Evolutionary conservation across 179 eudicot species (phyloP), one percentile per base, ranked within the genome.

Genomic region (Camellia oleifera): DNA sequence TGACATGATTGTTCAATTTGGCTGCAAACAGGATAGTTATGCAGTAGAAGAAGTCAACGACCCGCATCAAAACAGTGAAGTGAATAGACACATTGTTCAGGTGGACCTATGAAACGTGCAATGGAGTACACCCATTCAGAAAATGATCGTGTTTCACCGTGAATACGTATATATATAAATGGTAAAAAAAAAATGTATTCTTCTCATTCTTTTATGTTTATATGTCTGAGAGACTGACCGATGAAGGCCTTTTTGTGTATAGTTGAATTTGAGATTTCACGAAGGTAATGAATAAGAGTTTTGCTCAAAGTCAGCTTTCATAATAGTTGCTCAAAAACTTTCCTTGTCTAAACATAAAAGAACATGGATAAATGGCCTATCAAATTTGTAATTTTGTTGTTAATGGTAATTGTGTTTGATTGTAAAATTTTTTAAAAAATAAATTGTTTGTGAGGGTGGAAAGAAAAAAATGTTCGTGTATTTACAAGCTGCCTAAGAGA

Each of bases 191-290:
- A 58, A 76, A 72, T 45, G 67, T 82, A 86, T 83, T 82, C 80
- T 83, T 83, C 70, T 82, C 73, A 82, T 89, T 87, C 86, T 86
- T 89, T 81, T 23, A 13, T 87, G 90, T 87, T 76, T 82, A 86
- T 88, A 89, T 42, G 68, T 62, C 46, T 52, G 18, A 46, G 62
- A 48, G 71, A 76, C 70, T 76, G 54, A 76, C 70, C 69, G 54
- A 18, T 9, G 50, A 75, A 10, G 53, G 26, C 79, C 42, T 23
- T 80, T 63, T 46, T 52, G 67, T 75, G 72, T 76, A 75, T 69
- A 81, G 79, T 45, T 48, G 70, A 60, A 15, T 57, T 54, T 57
- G 42, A 56, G 48, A 52, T 53, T 11, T 18, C n/a, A 67, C 74
- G 6, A 32, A 3, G 7, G 13, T 13, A 11, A 42, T 61, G 48